Evolutionary conservation across 768 basidiomycete species (phyloP).

Genomic region (Leccinellum albellum): DNA sequence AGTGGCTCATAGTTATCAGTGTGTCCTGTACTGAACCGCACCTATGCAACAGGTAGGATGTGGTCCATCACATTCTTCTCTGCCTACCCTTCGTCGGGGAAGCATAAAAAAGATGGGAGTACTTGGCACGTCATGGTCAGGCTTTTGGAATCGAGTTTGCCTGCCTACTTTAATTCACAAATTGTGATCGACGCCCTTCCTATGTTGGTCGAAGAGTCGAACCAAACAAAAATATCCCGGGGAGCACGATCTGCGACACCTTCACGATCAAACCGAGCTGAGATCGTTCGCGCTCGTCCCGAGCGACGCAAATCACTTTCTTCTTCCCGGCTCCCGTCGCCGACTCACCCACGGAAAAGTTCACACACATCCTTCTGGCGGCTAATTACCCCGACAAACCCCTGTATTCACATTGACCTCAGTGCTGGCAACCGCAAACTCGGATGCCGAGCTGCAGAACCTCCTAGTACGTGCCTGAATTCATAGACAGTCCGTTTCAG

Average conservation of each 20-base stretch:
- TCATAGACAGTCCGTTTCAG: not conserved
- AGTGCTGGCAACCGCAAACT: slow-evolving; percentile 14
- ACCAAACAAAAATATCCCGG: not conserved
- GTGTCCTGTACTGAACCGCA: not conserved
- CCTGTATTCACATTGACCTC: slow-evolving; percentile 6
- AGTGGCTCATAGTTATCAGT: not conserved
- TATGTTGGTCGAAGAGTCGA: not conserved
- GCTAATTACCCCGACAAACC: not conserved
- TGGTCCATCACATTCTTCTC: slow-evolving; percentile 26
- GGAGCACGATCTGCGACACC: slow-evolving; percentile 3
- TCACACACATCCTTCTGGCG: not conserved
- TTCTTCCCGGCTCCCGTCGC: not conserved
- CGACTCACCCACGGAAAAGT: not conserved
- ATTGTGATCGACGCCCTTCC: slow-evolving; percentile 8
- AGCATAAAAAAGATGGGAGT: slow-evolving; percentile 1
- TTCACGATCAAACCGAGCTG: not conserved
- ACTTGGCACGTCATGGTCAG: slow-evolving; percentile 45
- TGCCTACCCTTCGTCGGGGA: slow-evolving; percentile 7
- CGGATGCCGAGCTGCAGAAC: slow-evolving; percentile 1
- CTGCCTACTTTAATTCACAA: slow-evolving; percentile 16
- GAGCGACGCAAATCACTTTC: not conserved
- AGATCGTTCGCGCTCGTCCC: not conserved
- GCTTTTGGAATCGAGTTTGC: slow-evolving; percentile 16
- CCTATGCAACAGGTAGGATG: slow-evolving; percentile 15
- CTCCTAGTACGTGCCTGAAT: slow-evolving; percentile 1